A percentile compares a stretch with the other conserved stretches of the same genome.
Evolutionary conservation across 1,284 basidiomycete species (phyloP).

Genomic region (Ganoderma meredithae): DNA sequence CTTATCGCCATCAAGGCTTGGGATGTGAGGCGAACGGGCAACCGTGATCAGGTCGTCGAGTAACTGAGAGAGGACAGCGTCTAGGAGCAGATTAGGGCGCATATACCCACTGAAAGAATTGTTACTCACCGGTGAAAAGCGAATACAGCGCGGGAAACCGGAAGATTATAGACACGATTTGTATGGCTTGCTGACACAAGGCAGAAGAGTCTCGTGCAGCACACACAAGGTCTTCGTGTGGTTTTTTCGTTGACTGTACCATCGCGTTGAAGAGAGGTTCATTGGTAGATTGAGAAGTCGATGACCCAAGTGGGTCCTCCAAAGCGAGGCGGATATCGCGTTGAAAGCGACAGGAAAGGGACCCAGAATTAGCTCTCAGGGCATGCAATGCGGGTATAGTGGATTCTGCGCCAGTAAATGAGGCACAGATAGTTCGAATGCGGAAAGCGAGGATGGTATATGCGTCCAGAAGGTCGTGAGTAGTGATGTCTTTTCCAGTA

Average conservation of each 20-base stretch:
- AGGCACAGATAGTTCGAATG: constrained; percentile 45
- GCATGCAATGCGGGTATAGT: constrained; percentile 43
- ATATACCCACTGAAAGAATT: constrained; percentile 9
- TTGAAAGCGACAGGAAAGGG: constrained; percentile 49
- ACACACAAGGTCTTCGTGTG: constrained; percentile 47
- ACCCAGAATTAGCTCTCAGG: constrained; percentile 39
- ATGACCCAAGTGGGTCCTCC: constrained; percentile 43
- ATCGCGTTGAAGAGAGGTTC: constrained; percentile 25
- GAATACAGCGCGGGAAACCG: constrained; percentile 50
- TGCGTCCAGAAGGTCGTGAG: constrained; percentile 64
- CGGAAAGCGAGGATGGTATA: constrained; percentile 57
- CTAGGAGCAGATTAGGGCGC: constrained; percentile 39
- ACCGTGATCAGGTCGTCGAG: constrained; percentile 48
- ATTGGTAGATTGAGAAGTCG: constrained; percentile 10
- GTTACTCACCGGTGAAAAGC: constrained; percentile 55
- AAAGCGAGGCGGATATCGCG: constrained; percentile 56
- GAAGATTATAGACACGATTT: constrained; percentile 56
- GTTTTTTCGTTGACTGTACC: constrained; percentile 22
- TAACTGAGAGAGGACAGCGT: constrained; percentile 50
- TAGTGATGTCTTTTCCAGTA: constrained; percentile 42
- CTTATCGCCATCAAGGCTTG: constrained; percentile 52
- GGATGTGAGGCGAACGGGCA: constrained; percentile 43
- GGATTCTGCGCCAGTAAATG: constrained; percentile 31
- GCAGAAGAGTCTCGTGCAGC: constrained; percentile 48
- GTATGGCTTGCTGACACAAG: constrained; percentile 59